phyloP scores from a whole-genome alignment of 2,329 filamentous ascomycete genomes.

The Madurella fahalii region DNA sequence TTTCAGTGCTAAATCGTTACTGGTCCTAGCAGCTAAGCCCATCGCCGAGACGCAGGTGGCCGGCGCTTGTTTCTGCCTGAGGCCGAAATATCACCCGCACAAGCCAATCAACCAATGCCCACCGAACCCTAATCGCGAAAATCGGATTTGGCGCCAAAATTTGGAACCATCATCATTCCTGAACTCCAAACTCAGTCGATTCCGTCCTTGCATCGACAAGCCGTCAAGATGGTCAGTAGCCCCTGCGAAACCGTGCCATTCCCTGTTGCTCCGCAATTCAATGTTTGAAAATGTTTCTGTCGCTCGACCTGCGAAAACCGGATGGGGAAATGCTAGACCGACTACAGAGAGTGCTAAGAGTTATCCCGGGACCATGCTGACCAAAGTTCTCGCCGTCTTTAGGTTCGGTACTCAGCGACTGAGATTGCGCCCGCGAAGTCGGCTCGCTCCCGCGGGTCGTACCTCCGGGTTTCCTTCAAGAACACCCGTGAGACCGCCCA shows the following conservation, averaged over 20 bases:
- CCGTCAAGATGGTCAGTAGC: slow-evolving; percentile 52
- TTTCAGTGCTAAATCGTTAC: slow-evolving; percentile 3
- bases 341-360: slow-evolving; percentile 3
- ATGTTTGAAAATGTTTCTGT: slow-evolving; percentile 11
- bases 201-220: slow-evolving; percentile 48
- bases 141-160: slow-evolving; percentile 28
- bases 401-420: slow-evolving; percentile 96
- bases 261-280: slow-evolving; percentile 3
- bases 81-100: slow-evolving; percentile 18
- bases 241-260: slow-evolving; percentile 14
- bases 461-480: slow-evolving; percentile 99
- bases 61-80: slow-evolving; percentile 15
- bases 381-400: slow-evolving; percentile 22
- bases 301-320: slow-evolving; percentile 4
- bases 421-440: slow-evolving; percentile 86
- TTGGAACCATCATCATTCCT: slow-evolving; percentile 36
- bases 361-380: slow-evolving; percentile 18
- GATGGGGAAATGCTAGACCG: slow-evolving; percentile 7
- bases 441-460: slow-evolving; percentile 96
- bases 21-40: background rate
- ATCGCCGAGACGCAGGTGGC: background rate
- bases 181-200: slow-evolving; percentile 49
- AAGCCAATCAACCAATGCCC: slow-evolving; percentile 24
- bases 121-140: slow-evolving; percentile 31
- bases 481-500: slow-evolving; percentile 99